Evolutionary conservation across 129 eudicot genomes (phyloP).

Genomic region (Escallonia herrerae): DNA sequence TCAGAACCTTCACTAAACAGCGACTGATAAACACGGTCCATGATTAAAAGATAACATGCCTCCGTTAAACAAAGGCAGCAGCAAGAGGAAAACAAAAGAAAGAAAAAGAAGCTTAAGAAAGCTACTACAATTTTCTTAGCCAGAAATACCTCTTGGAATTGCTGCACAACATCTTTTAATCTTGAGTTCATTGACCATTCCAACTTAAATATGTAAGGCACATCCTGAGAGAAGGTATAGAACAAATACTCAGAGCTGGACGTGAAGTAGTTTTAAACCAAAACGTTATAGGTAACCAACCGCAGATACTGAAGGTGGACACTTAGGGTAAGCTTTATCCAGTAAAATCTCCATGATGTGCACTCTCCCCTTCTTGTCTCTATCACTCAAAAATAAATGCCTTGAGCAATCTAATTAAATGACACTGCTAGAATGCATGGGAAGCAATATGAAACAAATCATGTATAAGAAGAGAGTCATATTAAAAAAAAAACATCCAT

Average conservation of each 20-base stretch:
- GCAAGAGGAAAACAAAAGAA: neutral
- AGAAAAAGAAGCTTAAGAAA: neutral
- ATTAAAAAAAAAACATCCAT: neutral
- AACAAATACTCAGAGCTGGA: slow-evolving; percentile 2
- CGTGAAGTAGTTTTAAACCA: slow-evolving; percentile 2
- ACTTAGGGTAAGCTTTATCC: slow-evolving; percentile 49
- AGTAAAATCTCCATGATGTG: slow-evolving; percentile 60
- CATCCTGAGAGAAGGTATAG: slow-evolving; percentile 41
- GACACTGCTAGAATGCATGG: neutral
- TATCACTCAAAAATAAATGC: slow-evolving; percentile 13
- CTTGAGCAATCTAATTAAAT: neutral
- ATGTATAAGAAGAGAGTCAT: neutral
- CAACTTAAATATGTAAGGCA: slow-evolving; percentile 50
- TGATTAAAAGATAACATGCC: slow-evolving; percentile 4
- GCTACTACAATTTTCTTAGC: neutral
- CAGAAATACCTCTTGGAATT: slow-evolving; percentile 54
- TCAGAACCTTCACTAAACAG: slow-evolving; percentile 7
- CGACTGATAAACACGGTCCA: neutral
- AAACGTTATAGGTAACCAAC: slow-evolving; percentile 34
- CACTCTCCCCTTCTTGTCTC: slow-evolving; percentile 68
- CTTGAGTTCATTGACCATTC: slow-evolving; percentile 56
- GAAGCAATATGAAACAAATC: neutral
- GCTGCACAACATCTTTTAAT: slow-evolving; percentile 57
- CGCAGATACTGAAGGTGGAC: slow-evolving; percentile 67
- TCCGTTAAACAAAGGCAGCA: neutral